Conservation (phyloP, 345 rosid genomes). For the Garcia nutans region DNA sequence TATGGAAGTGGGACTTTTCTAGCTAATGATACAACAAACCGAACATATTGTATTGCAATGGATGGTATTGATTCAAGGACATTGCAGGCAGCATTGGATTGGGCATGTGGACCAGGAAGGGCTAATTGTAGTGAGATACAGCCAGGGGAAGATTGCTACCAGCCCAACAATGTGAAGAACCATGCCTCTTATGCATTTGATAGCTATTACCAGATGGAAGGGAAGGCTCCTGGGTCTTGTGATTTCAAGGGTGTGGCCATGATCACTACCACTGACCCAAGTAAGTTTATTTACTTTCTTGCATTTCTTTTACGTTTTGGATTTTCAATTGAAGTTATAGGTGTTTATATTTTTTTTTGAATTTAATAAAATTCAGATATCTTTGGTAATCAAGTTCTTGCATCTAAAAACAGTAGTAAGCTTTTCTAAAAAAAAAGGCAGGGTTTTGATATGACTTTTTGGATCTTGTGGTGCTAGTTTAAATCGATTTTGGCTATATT, state of each 20-base stretch:
- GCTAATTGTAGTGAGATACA: slow-evolving; percentile 91
- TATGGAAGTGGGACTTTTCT: slow-evolving; percentile 85
- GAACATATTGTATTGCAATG: slow-evolving; percentile 73
- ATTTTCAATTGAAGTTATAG: background rate
- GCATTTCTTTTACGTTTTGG: background rate
- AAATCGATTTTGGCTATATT: background rate
- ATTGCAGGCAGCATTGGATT: slow-evolving; percentile 88
- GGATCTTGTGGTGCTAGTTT: background rate
- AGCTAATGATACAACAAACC: slow-evolving; percentile 94
- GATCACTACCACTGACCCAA: slow-evolving; percentile 95
- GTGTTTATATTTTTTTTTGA: background rate
- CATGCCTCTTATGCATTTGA: slow-evolving; percentile 95
- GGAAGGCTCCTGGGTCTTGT: slow-evolving; percentile 74
- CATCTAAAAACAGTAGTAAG: slow-evolving; percentile 1
- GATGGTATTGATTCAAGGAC: slow-evolving; percentile 68
- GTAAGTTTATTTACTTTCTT: slow-evolving; percentile 45
- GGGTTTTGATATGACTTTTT: background rate
- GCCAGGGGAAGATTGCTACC: slow-evolving; percentile 87
- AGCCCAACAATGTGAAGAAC: slow-evolving; percentile 78
- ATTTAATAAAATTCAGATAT: slow-evolving; percentile 7
- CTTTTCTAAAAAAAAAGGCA: background rate
- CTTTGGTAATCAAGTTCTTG: background rate
- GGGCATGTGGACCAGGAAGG: slow-evolving; percentile 96
- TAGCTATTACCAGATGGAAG: slow-evolving; percentile 92
- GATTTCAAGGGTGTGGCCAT: slow-evolving; percentile 95